Conservation (phyloP, 2,329 filamentous ascomycete genomes). For the Nigrograna mackinnonii region DNA sequence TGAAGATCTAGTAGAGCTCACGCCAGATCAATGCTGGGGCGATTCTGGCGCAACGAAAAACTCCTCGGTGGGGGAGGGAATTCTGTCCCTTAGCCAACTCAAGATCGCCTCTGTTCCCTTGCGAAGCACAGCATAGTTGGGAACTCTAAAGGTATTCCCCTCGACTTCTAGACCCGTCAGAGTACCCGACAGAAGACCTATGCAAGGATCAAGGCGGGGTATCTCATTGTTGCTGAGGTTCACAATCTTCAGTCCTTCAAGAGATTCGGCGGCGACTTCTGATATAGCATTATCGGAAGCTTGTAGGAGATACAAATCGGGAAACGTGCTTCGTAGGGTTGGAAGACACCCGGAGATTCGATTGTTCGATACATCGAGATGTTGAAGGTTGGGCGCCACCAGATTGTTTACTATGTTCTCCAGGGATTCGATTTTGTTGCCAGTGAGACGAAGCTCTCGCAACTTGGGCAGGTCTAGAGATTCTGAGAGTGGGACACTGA, state of each 20-base stretch:
- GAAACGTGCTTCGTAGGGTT: conserved; percentile 67
- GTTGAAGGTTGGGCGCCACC: conserved; percentile 73
- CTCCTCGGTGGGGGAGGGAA: conserved; percentile 54
- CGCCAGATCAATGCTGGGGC: too few species aligned
- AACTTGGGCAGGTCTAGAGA: conserved; percentile 72
- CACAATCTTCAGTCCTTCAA: conserved; percentile 74
- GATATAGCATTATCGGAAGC: conserved; percentile 79
- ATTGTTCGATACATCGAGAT: conserved; percentile 82
- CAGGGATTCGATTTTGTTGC: conserved; percentile 71
- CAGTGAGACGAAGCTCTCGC: conserved; percentile 74
- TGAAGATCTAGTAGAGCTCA: too few species aligned
- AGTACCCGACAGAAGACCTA: conserved; percentile 74
- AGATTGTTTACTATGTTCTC: conserved; percentile 68
- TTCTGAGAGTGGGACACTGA: conserved; percentile 46
- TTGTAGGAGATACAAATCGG: conserved; percentile 70
- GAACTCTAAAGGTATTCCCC: conserved; percentile 87
- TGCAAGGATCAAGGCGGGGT: conserved; percentile 74
- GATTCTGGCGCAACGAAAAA: conserved; percentile 15
- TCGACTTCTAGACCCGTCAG: conserved; percentile 74
- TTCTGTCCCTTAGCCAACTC: conserved; percentile 76
- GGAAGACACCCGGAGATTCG: conserved; percentile 72
- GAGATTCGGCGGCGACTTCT: conserved; percentile 71
- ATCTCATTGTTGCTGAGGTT: conserved; percentile 88
- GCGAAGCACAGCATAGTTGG: conserved; percentile 79
- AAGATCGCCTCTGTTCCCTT: conserved; percentile 86